A percentile compares a stretch with the other conserved stretches of the same genome.
These are phyloP conservation scores for Lithocarpus polystachyus DNA, from an alignment of 306 rosid genomes.

Conservation along the genomic window DNA sequence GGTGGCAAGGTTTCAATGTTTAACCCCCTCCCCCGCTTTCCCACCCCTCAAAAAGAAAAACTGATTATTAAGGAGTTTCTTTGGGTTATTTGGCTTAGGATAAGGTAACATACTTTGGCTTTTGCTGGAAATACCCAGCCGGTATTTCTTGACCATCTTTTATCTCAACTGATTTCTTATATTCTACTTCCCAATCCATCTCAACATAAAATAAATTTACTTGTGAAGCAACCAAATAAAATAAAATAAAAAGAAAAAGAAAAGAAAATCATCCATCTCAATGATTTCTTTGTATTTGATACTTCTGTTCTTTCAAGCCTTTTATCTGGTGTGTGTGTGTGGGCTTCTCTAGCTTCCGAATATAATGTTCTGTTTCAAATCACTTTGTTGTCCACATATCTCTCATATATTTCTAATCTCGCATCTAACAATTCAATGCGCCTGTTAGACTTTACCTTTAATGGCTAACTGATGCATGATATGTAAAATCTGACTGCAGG, in stretches of 20 bases:
- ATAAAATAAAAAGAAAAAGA: too few species aligned
- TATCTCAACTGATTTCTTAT: too few species aligned
- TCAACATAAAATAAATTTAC: too few species aligned
- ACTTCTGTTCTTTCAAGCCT: too few species aligned
- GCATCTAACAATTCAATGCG: background rate
- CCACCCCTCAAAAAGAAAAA: background rate
- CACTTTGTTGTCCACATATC: constrained; percentile 12
- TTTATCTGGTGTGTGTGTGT: background rate
- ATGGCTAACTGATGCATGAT: constrained; percentile 3
- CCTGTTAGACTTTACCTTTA: background rate
- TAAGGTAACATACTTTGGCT: too few species aligned
- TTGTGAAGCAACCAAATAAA: too few species aligned
- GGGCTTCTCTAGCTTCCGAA: background rate
- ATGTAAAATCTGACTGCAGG: constrained; percentile 47
- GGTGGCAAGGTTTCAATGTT: too few species aligned
- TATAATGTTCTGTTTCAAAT: constrained; percentile 7
- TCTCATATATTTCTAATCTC: background rate
- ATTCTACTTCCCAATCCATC: too few species aligned
- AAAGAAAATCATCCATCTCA: too few species aligned
- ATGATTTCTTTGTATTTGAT: background rate
- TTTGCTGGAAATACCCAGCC: too few species aligned
- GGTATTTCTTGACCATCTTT: too few species aligned
- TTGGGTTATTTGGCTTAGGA: background rate
- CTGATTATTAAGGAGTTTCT: background rate
- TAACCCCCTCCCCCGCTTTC: too few species aligned